A percentile compares a stretch with the other conserved stretches of the same genome.
These are phyloP conservation scores for Epichloe aotearoae DNA, from an alignment of 2,329 filamentous ascomycete genomes.

Conservation along the genomic window DNA sequence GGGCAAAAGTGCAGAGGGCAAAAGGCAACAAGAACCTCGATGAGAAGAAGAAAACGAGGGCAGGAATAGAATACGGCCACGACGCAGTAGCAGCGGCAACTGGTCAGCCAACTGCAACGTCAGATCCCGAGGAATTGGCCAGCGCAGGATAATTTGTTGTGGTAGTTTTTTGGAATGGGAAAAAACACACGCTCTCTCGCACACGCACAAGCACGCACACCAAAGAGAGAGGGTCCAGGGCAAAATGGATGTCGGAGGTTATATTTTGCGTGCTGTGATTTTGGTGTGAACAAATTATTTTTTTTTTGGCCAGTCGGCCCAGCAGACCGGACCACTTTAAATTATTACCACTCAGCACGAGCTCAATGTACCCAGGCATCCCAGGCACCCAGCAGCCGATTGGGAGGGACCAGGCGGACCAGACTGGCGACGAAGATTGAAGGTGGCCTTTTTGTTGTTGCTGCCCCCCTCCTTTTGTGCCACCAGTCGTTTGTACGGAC, in stretches of 20 bases:
- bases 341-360: background rate
- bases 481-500: background rate
- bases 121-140: background rate
- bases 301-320: background rate
- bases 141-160: background rate
- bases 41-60: background rate
- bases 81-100: background rate
- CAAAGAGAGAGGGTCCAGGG: conserved; percentile 1
- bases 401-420: too few relatives aligned
- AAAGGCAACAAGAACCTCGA: background rate
- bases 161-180: background rate
- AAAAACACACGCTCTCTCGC: background rate
- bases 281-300: background rate
- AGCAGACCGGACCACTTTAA: background rate
- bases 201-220: background rate
- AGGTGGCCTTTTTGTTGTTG: background rate
- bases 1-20: background rate
- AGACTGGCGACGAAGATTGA: background rate
- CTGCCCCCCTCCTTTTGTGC: conserved; percentile 1
- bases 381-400: too few relatives aligned
- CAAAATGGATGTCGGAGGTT: conserved; percentile 5
- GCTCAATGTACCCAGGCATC: background rate
- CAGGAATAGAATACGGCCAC: background rate
- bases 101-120: conserved; percentile 1
- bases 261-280: conserved; percentile 5